These are phyloP conservation scores for Flammula alnicola DNA, from an alignment of 1,284 basidiomycete genomes.

Conservation along the genomic window DNA sequence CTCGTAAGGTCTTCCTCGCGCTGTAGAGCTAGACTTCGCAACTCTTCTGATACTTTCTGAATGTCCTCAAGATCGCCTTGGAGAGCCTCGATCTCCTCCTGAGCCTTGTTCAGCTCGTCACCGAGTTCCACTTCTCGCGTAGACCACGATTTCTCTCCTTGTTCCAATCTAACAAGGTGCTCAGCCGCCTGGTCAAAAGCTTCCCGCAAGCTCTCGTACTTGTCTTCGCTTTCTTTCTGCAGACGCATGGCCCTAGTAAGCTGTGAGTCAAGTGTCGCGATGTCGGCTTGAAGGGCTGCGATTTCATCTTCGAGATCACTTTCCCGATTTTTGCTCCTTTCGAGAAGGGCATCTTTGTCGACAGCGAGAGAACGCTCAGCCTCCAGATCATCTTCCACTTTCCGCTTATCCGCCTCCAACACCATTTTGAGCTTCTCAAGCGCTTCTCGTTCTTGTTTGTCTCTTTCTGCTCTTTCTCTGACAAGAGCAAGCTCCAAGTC, in stretches of 20 bases:
- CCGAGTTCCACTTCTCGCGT: slow-evolving; percentile 62
- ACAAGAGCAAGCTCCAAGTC: slow-evolving; percentile 84
- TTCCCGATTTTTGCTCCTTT: slow-evolving; percentile 86
- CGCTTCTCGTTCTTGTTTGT: slow-evolving; percentile 79
- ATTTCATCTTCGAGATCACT: slow-evolving; percentile 87
- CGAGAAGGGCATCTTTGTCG: slow-evolving; percentile 88
- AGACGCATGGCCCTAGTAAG: slow-evolving; percentile 80
- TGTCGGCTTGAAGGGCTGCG: slow-evolving; percentile 77
- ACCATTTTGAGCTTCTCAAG: slow-evolving; percentile 81
- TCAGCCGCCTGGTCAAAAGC: slow-evolving; percentile 86
- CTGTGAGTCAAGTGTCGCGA: slow-evolving; percentile 86
- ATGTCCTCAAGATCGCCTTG: slow-evolving; percentile 64
- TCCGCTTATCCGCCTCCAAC: slow-evolving; percentile 81
- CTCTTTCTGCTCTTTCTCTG: slow-evolving; percentile 86
- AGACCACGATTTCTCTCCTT: slow-evolving; percentile 74
- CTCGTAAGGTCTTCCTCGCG: slow-evolving; percentile 83
- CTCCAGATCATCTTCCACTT: slow-evolving; percentile 81
- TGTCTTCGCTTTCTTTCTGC: slow-evolving; percentile 80
- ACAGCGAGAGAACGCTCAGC: slow-evolving; percentile 81
- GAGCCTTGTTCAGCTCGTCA: slow-evolving; percentile 59
- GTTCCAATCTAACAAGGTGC: slow-evolving; percentile 81
- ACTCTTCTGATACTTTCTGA: slow-evolving; percentile 70
- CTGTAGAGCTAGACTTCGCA: slow-evolving; percentile 72
- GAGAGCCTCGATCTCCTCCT: slow-evolving; percentile 63
- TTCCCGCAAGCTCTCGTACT: slow-evolving; percentile 69